These are phyloP conservation scores for Conringia planisiliqua DNA, from an alignment of 345 rosid species.

Conservation along the genomic window DNA sequence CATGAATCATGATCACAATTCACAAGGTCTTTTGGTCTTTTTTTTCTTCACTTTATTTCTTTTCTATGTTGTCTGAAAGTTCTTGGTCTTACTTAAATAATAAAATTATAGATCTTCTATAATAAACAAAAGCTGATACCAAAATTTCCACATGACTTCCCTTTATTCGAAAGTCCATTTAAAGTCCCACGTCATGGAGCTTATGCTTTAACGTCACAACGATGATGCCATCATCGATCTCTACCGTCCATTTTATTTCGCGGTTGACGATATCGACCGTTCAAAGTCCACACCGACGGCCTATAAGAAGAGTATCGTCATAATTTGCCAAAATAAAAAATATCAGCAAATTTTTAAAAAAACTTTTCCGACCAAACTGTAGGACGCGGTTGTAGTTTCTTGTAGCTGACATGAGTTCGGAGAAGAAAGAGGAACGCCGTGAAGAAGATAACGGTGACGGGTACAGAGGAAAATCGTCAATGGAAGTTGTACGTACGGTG, in stretches of 20 bases:
- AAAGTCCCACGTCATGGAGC: slow-evolving; percentile 9
- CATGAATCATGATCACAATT: neutral
- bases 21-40: neutral
- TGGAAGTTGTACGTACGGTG: slow-evolving; percentile 23
- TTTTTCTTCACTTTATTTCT: neutral
- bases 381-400: neutral
- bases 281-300: slow-evolving; percentile 5
- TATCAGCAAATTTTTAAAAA: neutral
- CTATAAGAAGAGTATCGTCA: slow-evolving; percentile 4
- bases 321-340: neutral
- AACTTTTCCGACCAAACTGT: neutral
- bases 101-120: slow-evolving; percentile 4
- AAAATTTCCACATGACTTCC: slow-evolving; percentile 23
- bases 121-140: neutral
- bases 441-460: slow-evolving; percentile 12
- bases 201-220: neutral
- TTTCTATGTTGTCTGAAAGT: neutral
- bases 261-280: slow-evolving; percentile 11
- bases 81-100: slow-evolving; percentile 17
- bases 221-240: slow-evolving; percentile 25
- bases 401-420: slow-evolving; percentile 17
- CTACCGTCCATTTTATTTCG: neutral
- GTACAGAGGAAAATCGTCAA: neutral
- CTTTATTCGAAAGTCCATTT: slow-evolving; percentile 23
- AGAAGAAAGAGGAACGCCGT: slow-evolving; percentile 2